Conservation (phyloP, 441 rosid species). For the Raphanus hybrid region DNA sequence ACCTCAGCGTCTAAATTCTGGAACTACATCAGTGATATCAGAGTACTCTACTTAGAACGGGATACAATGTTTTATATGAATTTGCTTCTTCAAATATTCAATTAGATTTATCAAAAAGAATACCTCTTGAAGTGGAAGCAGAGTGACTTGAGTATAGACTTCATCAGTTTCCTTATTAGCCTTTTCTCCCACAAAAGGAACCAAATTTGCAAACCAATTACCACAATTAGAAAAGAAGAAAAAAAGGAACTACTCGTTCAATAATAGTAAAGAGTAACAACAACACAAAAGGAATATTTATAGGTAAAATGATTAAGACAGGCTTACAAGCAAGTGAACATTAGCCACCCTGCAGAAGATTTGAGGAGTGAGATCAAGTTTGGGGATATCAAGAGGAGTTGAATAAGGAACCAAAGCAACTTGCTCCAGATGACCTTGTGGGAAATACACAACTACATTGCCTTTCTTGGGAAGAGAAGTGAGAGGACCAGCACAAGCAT, state of each 20-base stretch:
- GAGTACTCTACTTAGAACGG: too few species aligned
- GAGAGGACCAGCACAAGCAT: constrained; percentile 96
- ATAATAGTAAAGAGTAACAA: constrained; percentile 4
- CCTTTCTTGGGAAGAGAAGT: constrained; percentile 82
- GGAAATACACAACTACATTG: constrained; percentile 82
- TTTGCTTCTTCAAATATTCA: constrained; percentile 14
- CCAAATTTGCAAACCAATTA: constrained; percentile 20
- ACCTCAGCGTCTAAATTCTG: constrained; percentile 17
- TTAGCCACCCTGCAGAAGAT: constrained; percentile 76
- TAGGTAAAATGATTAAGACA: too few species aligned
- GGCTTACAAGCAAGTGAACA: constrained; percentile 76
- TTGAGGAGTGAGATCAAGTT: constrained; percentile 68
- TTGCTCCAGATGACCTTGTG: constrained; percentile 90
- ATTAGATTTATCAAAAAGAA: constrained; percentile 10
- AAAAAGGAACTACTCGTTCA: constrained; percentile 16
- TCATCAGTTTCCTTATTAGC: constrained; percentile 96
- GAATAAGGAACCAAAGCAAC: constrained; percentile 50
- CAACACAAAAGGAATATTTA: constrained; percentile 17
- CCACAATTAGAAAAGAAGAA: constrained; percentile 26
- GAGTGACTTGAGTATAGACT: constrained; percentile 79
- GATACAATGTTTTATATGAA: too few species aligned
- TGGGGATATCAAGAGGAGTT: constrained; percentile 61
- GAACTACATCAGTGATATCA: too few species aligned
- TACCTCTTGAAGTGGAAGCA: constrained; percentile 95
- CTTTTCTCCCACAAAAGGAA: constrained; percentile 43